Base-by-base conservation (phyloP, 1,284 basidiomycete genomes). In the Coniophora puteana region DNA sequence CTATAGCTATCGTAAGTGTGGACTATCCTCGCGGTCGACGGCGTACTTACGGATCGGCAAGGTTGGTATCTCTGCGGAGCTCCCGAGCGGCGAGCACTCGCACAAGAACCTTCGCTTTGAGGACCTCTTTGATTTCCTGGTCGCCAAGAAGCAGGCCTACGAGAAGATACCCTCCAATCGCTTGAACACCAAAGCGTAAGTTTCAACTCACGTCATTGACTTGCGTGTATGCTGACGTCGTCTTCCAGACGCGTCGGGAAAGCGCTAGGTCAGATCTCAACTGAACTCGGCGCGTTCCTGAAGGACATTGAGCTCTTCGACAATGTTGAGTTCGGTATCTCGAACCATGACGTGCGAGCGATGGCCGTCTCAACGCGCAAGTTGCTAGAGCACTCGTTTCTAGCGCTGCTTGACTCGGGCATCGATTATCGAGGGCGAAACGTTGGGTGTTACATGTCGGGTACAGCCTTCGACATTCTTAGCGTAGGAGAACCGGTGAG, bases 391-490 rank as follows among this genome's bases (percentile, higher is more conserved):
- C n/a, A 24, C 24, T 38, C 31, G 20, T 28, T 39, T 38, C 47
- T 66, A 5, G 53, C 61, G 4, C 47, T 69, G 2, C 47, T 56
- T 12, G 67, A 69, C 46, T 59, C 67, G 2, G 65, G 65, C 7
- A 63, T 69, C 24, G 52, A 68, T 29, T 68, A 63, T 38, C 39
- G 65, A 4, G 55, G 54, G 2, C 46, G 43, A 27, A 60, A 64
- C 26, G 49, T 67, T 10, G 67, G 63, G 2, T 62, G 57, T 37
- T 68, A 55, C 44, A 57, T 52, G 44, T 48, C 59, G 14, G 59
- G 52, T 20, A 47, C 48, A 26, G 48, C 45, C 10, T 41, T 48
- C 39, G 51, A 52, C 39, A 38, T 51, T 31, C 27, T 41, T 13
- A 45, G 42, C 8, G 35, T 53, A 10, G 49, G 39, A 5, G 49